Evolutionary conservation across 768 basidiomycete species (phyloP).

Genomic region (Phlebiopsis flavidoalba): DNA sequence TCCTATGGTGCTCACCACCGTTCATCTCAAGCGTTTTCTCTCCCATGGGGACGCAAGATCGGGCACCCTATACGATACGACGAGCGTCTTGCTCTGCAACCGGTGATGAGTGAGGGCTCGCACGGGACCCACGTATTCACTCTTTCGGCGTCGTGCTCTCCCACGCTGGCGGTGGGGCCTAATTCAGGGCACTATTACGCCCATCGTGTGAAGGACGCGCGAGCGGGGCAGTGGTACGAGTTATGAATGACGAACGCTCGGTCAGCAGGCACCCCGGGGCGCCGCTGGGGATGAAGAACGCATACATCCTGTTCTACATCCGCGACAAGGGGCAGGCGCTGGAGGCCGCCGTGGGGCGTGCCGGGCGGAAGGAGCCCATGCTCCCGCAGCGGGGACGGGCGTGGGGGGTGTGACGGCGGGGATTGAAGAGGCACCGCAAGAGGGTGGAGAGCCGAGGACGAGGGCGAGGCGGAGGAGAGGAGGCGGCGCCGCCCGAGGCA

Average conservation of each 20-base stretch:
- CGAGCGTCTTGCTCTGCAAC: slow-evolving; percentile 63
- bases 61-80: slow-evolving; percentile 74
- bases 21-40: slow-evolving; percentile 96
- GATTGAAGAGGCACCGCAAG: slow-evolving; percentile 44
- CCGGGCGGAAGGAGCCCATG: slow-evolving; percentile 12
- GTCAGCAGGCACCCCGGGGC: slow-evolving; percentile 40
- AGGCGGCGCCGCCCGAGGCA: slow-evolving; percentile 32
- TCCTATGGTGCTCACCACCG: slow-evolving; percentile 77
- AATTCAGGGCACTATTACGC: slow-evolving; percentile 96
- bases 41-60: slow-evolving; percentile 84
- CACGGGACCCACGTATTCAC: slow-evolving; percentile 32
- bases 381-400: slow-evolving; percentile 29
- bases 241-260: slow-evolving; percentile 91
- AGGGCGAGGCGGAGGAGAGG: slow-evolving; percentile 41
- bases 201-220: slow-evolving; percentile 60
- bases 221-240: slow-evolving; percentile 72
- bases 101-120: slow-evolving; percentile 80
- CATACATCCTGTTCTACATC: slow-evolving; percentile 93
- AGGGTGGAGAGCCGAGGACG: slow-evolving; percentile 46
- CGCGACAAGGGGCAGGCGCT: slow-evolving; percentile 72
- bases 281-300: slow-evolving; percentile 66
- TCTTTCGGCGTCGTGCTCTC: slow-evolving; percentile 21
- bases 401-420: slow-evolving; percentile 46
- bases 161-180: slow-evolving; percentile 80
- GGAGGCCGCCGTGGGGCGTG: slow-evolving; percentile 50